These are phyloP conservation scores for Candida glucosophila DNA, from an alignment of 1,139 yeast species.

Conservation along the genomic window DNA sequence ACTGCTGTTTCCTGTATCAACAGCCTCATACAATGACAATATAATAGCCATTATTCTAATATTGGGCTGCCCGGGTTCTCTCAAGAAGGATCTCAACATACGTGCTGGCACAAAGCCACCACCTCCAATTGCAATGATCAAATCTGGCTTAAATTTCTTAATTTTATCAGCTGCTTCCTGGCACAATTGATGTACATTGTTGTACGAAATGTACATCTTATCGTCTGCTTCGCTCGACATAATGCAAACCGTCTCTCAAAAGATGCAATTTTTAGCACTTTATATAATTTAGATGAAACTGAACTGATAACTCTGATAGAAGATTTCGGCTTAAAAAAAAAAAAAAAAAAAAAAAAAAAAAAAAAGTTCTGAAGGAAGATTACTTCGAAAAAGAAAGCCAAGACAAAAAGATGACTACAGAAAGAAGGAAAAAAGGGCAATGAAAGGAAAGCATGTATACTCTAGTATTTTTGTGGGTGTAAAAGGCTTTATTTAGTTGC, in stretches of 20 bases:
- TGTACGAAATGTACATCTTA: slow-evolving; percentile 82
- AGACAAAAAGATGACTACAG: too few species aligned
- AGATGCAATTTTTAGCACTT: too few species aligned
- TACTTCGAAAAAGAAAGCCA: too few species aligned
- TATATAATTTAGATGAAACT: neutral
- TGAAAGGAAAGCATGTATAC: too few species aligned
- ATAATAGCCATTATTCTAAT: slow-evolving; percentile 93
- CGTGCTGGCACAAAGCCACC: slow-evolving; percentile 97
- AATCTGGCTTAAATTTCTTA: slow-evolving; percentile 67
- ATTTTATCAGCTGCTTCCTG: slow-evolving; percentile 73
- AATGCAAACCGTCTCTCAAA: too few species aligned
- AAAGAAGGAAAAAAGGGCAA: too few species aligned
- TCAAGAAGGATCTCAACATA: slow-evolving; percentile 83
- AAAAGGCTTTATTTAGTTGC: too few species aligned
- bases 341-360: slow-evolving; percentile 1
- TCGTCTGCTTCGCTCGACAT: slow-evolving; percentile 26
- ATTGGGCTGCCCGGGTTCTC: slow-evolving; percentile 78
- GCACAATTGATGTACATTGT: slow-evolving; percentile 88
- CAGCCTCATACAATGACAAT: slow-evolving; percentile 78
- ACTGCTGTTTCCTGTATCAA: slow-evolving; percentile 54
- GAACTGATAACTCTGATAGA: neutral
- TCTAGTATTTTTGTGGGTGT: too few species aligned
- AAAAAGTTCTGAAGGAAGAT: too few species aligned
- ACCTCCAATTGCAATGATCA: slow-evolving; percentile 86
- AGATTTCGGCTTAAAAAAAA: neutral